Evolutionary conservation across 257 asterid genomes (phyloP).

Genomic region (Jasminum sambac): DNA sequence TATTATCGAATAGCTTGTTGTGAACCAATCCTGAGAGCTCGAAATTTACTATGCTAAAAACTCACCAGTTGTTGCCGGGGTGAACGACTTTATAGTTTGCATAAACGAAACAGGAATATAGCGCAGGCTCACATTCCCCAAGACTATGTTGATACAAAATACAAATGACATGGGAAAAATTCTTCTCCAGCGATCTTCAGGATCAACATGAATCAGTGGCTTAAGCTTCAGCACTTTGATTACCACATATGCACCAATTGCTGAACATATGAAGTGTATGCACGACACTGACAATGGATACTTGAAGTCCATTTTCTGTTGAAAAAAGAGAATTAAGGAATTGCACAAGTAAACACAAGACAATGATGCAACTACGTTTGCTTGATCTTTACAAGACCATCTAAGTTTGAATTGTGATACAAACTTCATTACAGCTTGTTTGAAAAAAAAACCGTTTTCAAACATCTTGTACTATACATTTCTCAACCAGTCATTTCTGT

Average conservation of each 20-base stretch:
- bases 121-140: constrained; percentile 78
- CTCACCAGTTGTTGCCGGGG: constrained; percentile 84
- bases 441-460: too few species aligned
- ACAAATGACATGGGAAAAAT: constrained; percentile 82
- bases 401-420: not conserved
- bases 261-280: constrained; percentile 62
- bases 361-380: not conserved
- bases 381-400: not conserved
- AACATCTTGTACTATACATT: too few species aligned
- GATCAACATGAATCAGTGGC: constrained; percentile 66
- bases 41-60: not conserved
- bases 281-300: constrained; percentile 67
- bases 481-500: too few species aligned
- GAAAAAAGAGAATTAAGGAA: constrained; percentile 5
- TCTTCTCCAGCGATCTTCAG: constrained; percentile 76
- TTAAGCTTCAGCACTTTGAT: constrained; percentile 67
- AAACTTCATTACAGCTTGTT: not conserved
- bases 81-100: constrained; percentile 85
- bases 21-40: not conserved
- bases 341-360: constrained; percentile 13
- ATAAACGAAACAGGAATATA: constrained; percentile 82
- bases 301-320: constrained; percentile 67
- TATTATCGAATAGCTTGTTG: not conserved
- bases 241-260: constrained; percentile 64
- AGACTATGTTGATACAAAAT: constrained; percentile 74